Evolutionary conservation across 345 rosid genomes (phyloP), one percentile per base, ranked within the genome.

Genomic region (Populus tremula): DNA sequence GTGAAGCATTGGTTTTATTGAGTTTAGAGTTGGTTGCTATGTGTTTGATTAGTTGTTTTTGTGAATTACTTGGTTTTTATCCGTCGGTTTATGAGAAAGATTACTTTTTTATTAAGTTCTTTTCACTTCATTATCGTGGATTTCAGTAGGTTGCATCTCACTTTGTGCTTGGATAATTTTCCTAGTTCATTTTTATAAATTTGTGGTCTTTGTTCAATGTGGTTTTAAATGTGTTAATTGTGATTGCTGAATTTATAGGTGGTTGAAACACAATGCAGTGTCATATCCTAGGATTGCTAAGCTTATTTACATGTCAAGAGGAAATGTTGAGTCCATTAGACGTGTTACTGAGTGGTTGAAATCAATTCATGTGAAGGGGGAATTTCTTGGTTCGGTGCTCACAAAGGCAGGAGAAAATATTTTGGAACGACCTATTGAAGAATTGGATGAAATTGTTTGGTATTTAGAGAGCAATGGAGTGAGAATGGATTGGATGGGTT

Each of bases 401-500:
- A 71, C 86, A 82, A 91, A 86, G 82, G 88, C 90, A 7, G 96
- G 94, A 36, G 91, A 83, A 41, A 87, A 82, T 39, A 80, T 91
- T 66, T 87, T 92, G 86, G 83, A 87, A 71, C 86, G 91, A 8
- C 77, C 86, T 69, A 54, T 27, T 14, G 80, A 87, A 67, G 91
- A 91, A 65, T 82, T 95, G 62, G 85, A 84, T 71, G 93, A 86
- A 81, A 81, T 90, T 78, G 93, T 93, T 50, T 86, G 82, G 67
- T 96, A 82, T 85, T 79, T 92, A 36, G 71, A 91, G 87, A 89
- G 88, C 71, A 85, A 88, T 18, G 98, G 96, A 38, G 93, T 95
- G 27, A 88, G 87, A 84, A 90, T 82, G 79, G 93, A 93, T 76
- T 95, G 96, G 98, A 91, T 95, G 88, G 98, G 99, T 35, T 88